These are phyloP conservation scores for Lachancea sp. DNA, from an alignment of 805 yeast genomes.

Conservation along the genomic window DNA sequence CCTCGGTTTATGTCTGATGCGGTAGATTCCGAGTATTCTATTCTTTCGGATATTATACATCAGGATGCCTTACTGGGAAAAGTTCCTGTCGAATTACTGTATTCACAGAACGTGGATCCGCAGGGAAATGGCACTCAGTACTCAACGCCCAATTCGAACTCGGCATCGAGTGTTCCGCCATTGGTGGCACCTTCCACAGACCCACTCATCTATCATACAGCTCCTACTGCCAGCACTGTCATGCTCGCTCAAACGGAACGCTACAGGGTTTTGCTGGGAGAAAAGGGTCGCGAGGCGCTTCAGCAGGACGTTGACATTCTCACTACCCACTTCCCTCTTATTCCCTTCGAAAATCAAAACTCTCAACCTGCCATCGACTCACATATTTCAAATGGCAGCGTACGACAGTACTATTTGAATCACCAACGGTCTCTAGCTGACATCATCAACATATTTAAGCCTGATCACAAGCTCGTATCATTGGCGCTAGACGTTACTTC, in stretches of 20 bases:
- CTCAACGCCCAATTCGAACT: conserved; percentile 3
- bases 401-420: conserved; percentile 66
- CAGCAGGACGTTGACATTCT: conserved; percentile 23
- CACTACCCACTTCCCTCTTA: conserved; percentile 27
- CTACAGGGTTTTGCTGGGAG: conserved; percentile 27
- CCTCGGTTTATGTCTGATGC: conserved; percentile 58
- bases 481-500: conserved; percentile 24
- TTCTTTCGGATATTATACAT: conserved; percentile 57
- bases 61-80: conserved; percentile 26
- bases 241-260: conserved; percentile 1
- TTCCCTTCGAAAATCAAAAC: conserved; percentile 19
- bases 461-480: conserved; percentile 13
- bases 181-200: neutral
- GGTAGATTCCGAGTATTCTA: conserved; percentile 66
- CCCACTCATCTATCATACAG: neutral
- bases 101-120: conserved; percentile 9
- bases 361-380: neutral
- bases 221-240: neutral
- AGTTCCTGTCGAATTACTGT: conserved; percentile 22
- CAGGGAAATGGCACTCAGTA: conserved; percentile 8
- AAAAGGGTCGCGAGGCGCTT: conserved; percentile 22
- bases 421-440: conserved; percentile 53
- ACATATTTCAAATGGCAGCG: conserved; percentile 34
- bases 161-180: conserved; percentile 2
- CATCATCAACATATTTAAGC: conserved; percentile 33